Conservation (phyloP, 176 grass and related monocot genomes). For the Carex cristatella region DNA sequence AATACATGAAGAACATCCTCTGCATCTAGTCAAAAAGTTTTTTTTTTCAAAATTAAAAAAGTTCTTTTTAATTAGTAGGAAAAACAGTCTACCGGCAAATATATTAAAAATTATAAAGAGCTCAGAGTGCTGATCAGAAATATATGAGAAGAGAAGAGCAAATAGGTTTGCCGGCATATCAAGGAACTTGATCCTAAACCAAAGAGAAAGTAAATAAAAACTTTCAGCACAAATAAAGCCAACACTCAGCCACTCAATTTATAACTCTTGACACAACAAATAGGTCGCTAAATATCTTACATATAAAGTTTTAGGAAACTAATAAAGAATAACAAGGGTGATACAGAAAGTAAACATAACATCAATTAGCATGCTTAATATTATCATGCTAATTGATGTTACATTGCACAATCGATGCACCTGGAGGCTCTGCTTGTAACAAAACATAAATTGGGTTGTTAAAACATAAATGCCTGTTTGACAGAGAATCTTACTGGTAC, state of each 20-base stretch:
- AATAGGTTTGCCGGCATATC: neutral
- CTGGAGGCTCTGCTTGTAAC: neutral
- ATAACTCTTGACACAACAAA: neutral
- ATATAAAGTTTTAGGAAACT: neutral
- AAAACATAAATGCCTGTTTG: neutral
- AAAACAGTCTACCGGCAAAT: neutral
- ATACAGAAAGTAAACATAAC: neutral
- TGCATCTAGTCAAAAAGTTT: neutral
- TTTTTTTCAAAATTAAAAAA: neutral
- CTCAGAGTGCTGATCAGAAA: neutral
- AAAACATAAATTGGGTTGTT: neutral
- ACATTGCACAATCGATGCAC: neutral
- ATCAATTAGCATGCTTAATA: neutral
- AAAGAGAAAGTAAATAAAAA: neutral
- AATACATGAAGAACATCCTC: neutral
- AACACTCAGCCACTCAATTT: neutral
- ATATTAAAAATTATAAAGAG: neutral
- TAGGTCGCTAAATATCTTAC: neutral
- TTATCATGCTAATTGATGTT: neutral
- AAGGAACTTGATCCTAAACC: neutral
- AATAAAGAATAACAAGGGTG: neutral
- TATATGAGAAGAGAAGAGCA: neutral
- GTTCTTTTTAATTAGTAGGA: neutral
- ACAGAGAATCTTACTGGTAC: neutral
- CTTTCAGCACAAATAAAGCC: neutral